Percentiles rank a stretch among this genome's conserved stretches.
Evolutionary conservation across 176 grass and related monocot species (phyloP).

Genomic region (Carex pumila): DNA sequence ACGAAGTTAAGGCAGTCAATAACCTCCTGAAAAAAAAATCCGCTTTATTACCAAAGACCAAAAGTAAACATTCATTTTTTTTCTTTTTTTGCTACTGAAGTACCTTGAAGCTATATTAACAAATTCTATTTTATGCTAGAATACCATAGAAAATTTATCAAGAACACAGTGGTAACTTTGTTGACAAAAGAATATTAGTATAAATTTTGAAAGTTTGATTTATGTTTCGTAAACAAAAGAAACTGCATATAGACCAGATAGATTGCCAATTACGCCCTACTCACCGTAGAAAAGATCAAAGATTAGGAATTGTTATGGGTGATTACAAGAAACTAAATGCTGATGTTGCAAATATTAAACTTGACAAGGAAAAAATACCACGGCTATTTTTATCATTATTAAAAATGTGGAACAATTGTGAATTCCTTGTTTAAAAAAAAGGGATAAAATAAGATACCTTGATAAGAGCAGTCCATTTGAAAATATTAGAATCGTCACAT

Average conservation of each 20-base stretch:
- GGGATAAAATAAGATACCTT: constrained; percentile 36
- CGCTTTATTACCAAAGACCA: not conserved
- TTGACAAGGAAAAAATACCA: not conserved
- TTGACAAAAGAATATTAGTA: not conserved
- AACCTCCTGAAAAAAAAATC: not conserved
- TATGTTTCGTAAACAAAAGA: not conserved
- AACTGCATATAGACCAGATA: not conserved
- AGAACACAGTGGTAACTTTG: not conserved
- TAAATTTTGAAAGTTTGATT: not conserved
- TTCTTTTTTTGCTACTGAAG: not conserved
- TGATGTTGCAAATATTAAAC: not conserved
- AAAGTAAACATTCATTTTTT: not conserved
- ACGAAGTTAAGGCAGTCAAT: not conserved
- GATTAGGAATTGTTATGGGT: not conserved
- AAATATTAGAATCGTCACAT: constrained; percentile 95
- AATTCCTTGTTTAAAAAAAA: not conserved
- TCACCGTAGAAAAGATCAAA: not conserved
- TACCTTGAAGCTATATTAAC: not conserved
- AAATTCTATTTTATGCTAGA: not conserved
- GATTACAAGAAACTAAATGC: not conserved
- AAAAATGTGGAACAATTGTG: not conserved
- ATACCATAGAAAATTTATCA: not conserved
- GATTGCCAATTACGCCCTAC: not conserved
- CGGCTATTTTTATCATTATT: not conserved
- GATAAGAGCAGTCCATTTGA: constrained; percentile 97